Evolutionary conservation across 441 rosid species (phyloP).

Genomic region (Omphalea diandra): DNA sequence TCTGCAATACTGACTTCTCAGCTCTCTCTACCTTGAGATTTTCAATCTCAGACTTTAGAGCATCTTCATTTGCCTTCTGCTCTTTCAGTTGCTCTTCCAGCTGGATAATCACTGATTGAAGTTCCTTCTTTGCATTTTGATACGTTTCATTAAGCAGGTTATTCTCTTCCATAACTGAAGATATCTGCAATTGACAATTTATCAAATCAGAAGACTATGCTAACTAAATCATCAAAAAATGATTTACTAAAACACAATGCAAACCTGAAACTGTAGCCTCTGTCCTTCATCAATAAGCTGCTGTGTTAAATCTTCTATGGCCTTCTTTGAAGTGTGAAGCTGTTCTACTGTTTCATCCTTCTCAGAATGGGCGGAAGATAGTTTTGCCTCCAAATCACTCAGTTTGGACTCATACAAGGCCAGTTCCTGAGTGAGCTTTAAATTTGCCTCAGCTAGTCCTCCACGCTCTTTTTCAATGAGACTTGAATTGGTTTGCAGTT

Average conservation of each 20-base stretch:
- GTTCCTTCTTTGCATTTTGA: constrained; percentile 71
- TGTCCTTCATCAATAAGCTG: constrained; percentile 66
- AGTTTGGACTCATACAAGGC: constrained; percentile 60
- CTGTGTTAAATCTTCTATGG: constrained; percentile 58
- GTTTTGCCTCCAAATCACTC: constrained; percentile 52
- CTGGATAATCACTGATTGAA: constrained; percentile 54
- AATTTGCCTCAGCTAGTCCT: constrained; percentile 73
- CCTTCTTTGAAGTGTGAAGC: constrained; percentile 59
- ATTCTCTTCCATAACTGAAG: constrained; percentile 73
- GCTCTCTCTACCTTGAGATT: constrained; percentile 47
- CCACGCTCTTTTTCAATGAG: constrained; percentile 67
- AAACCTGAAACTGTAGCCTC: constrained; percentile 77
- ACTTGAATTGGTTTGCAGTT: constrained; percentile 52
- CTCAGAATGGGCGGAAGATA: constrained; percentile 47
- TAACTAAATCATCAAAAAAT: constrained; percentile 1
- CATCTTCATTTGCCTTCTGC: constrained; percentile 51
- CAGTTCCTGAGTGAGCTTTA: constrained; percentile 72
- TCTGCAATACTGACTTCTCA: constrained; percentile 57
- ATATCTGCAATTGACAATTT: constrained; percentile 46
- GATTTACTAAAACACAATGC: constrained; percentile 1
- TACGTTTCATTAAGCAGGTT: constrained; percentile 58
- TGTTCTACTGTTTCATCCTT: constrained; percentile 62
- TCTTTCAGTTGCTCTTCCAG: constrained; percentile 62
- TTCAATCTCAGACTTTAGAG: constrained; percentile 53
- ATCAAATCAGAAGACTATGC: constrained; percentile 19